These are phyloP conservation scores for Eimeria zaria DNA, from an alignment of 169 alveolate species.

Conservation along the genomic window DNA sequence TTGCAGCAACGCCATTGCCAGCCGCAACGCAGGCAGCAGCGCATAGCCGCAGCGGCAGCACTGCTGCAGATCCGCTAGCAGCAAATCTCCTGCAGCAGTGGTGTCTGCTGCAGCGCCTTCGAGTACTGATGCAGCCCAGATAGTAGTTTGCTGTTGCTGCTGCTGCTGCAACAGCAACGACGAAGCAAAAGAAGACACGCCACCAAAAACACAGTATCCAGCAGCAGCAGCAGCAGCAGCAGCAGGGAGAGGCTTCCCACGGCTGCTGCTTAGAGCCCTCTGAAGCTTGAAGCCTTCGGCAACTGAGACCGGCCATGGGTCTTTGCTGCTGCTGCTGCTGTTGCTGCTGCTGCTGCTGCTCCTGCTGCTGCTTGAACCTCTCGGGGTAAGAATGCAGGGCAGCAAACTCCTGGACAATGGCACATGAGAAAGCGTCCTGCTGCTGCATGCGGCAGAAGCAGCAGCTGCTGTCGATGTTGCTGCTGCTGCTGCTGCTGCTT, in stretches of 20 bases:
- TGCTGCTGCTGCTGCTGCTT: slow-evolving; percentile 56
- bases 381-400: neutral
- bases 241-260: neutral
- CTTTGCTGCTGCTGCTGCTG: slow-evolving; percentile 50
- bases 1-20: slow-evolving; percentile 14
- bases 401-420: slow-evolving; percentile 41
- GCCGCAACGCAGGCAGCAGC: slow-evolving; percentile 40
- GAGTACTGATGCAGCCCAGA: slow-evolving; percentile 25
- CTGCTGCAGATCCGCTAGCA: slow-evolving; percentile 45
- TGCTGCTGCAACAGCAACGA: slow-evolving; percentile 28
- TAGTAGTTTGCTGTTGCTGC: slow-evolving; percentile 27
- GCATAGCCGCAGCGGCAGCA: slow-evolving; percentile 46
- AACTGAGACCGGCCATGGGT: neutral
- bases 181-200: slow-evolving; percentile 1
- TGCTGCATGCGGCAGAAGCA: slow-evolving; percentile 33
- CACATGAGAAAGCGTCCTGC: neutral
- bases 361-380: slow-evolving; percentile 27
- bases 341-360: slow-evolving; percentile 57
- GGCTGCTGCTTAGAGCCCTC: neutral
- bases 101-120: slow-evolving; percentile 24
- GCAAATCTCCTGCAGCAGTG: neutral
- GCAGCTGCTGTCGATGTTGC: slow-evolving; percentile 16
- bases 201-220: neutral
- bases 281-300: slow-evolving; percentile 13
- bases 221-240: neutral